Conservation (phyloP, 2,329 filamentous ascomycete species). For the Graphiopsis chlorocephala region DNA sequence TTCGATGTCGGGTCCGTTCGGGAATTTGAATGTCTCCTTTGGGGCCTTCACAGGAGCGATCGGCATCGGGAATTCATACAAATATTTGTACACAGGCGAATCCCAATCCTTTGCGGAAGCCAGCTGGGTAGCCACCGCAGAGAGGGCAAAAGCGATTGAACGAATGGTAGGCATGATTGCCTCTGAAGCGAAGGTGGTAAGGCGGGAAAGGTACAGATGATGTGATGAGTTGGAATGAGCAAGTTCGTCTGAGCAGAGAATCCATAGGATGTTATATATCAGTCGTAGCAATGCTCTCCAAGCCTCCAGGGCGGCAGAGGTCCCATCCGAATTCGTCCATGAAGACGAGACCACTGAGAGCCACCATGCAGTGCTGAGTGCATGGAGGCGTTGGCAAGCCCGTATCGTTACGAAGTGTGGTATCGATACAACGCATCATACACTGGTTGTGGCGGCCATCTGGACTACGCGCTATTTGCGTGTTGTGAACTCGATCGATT, state of each 20-base stretch:
- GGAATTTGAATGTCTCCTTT: slow-evolving; percentile 26
- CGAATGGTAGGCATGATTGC: slow-evolving; percentile 12
- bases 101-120: slow-evolving; percentile 17
- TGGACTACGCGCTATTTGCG: background rate
- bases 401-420: background rate
- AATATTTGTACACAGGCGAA: slow-evolving; percentile 22
- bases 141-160: slow-evolving; percentile 4
- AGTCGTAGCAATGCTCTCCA: background rate
- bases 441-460: slow-evolving; percentile 3
- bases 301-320: background rate
- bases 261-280: background rate
- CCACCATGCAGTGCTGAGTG: slow-evolving; percentile 1
- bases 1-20: slow-evolving; percentile 35
- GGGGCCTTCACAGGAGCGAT: slow-evolving; percentile 22
- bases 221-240: slow-evolving; percentile 6
- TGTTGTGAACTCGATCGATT: background rate
- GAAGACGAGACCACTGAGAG: background rate
- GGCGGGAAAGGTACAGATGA: background rate
- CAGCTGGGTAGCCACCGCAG: background rate
- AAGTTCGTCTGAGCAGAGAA: background rate
- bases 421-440: background rate
- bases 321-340: background rate
- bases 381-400: slow-evolving; percentile 8
- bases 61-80: slow-evolving; percentile 23
- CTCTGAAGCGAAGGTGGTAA: background rate